These are phyloP conservation scores for Spathaspora gorwiae DNA, from an alignment of 805 yeast genomes.

Conservation along the genomic window DNA sequence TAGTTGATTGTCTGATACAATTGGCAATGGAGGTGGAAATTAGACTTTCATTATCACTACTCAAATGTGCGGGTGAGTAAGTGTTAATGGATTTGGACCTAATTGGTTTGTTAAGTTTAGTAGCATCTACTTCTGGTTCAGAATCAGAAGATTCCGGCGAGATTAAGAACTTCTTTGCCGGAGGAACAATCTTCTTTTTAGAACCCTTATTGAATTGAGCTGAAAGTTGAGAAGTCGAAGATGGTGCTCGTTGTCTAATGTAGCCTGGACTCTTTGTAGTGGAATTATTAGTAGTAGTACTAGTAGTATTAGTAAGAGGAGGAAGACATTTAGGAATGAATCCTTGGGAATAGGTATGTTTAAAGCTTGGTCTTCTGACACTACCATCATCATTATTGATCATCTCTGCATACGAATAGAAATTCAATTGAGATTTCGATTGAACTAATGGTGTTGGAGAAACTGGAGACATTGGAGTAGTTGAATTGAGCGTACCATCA, in stretches of 20 bases:
- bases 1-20: conserved; percentile 35
- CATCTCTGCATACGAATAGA: conserved; percentile 79
- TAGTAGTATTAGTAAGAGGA: not conserved
- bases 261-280: not conserved
- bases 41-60: conserved; percentile 31
- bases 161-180: conserved; percentile 15
- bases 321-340: not conserved
- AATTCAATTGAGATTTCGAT: conserved; percentile 40
- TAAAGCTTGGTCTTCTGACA: conserved; percentile 57
- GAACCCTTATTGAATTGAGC: not conserved
- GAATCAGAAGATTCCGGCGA: conserved; percentile 25
- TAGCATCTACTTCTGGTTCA: conserved; percentile 13
- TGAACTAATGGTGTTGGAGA: conserved; percentile 39
- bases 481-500: not conserved
- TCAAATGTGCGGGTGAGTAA: conserved; percentile 7
- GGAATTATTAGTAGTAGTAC: not conserved
- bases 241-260: too few relatives aligned
- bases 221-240: not conserved
- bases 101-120: not conserved
- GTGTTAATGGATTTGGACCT: not conserved
- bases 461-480: conserved; percentile 18
- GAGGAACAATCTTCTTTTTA: not conserved
- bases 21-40: conserved; percentile 36
- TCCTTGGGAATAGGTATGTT: conserved; percentile 34
- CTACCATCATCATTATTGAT: conserved; percentile 52